These are phyloP conservation scores for Xylariaceae sp. DNA, from an alignment of 2,329 filamentous ascomycete species.

Conservation along the genomic window DNA sequence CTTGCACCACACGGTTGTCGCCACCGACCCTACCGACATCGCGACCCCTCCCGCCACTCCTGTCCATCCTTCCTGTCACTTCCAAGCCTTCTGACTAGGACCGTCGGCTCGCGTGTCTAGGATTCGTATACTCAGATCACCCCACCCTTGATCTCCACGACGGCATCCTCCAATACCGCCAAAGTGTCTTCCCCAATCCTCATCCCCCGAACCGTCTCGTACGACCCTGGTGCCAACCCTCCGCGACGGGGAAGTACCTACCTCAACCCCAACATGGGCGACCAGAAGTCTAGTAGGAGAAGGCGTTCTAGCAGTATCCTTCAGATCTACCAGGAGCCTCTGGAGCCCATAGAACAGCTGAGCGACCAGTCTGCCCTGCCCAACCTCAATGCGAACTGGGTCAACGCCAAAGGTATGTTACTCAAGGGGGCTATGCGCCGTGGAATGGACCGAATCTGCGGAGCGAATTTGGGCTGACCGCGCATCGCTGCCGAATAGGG, in stretches of 20 bases:
- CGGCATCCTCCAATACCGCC: conserved; percentile 65
- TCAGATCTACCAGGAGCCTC: conserved; percentile 91
- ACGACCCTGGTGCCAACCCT: conserved; percentile 75
- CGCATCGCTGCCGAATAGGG: conserved; percentile 49
- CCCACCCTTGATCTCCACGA: conserved; percentile 18
- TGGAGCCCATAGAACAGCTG: conserved; percentile 94
- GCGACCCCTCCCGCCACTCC: conserved; percentile 3
- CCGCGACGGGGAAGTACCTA: conserved; percentile 58
- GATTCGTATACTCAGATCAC: conserved; percentile 19
- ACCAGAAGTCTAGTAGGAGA: conserved; percentile 69
- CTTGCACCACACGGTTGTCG: too few species aligned
- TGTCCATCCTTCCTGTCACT: conserved; percentile 1
- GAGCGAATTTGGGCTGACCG: conserved; percentile 11
- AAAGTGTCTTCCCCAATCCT: conserved; percentile 91
- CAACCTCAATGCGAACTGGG: conserved; percentile 97
- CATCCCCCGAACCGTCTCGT: conserved; percentile 84
- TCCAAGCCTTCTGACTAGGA: neutral
- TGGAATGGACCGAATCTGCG: neutral
- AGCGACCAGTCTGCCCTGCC: conserved; percentile 93
- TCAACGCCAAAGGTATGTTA: conserved; percentile 89
- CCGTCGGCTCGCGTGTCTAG: neutral
- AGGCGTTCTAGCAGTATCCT: conserved; percentile 93
- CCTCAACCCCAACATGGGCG: conserved; percentile 53
- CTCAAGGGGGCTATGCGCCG: neutral
- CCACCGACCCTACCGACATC: neutral